Evolutionary conservation across 768 basidiomycete genomes (phyloP).

Genomic region (Mycena metata): DNA sequence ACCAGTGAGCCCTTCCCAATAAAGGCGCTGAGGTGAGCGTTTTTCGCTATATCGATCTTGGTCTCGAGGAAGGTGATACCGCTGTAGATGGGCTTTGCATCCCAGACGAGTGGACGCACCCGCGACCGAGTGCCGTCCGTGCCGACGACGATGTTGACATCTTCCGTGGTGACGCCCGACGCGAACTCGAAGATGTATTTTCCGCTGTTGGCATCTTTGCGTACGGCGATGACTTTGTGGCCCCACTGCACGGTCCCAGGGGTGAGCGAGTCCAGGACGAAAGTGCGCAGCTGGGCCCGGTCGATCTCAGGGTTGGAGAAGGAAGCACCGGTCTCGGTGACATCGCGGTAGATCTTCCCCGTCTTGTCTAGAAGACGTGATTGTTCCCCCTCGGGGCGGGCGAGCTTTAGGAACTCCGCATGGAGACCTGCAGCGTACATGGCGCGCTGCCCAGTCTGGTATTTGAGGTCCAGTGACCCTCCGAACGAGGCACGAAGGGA

Average conservation of each 20-base stretch:
- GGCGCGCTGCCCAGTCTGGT: constrained; percentile 36
- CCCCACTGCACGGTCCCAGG: constrained; percentile 32
- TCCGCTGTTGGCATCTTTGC: not conserved
- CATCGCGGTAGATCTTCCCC: too few species aligned
- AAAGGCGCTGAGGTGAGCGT: constrained; percentile 34
- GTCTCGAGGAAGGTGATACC: constrained; percentile 39
- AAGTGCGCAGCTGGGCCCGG: constrained; percentile 33
- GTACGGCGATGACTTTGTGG: constrained; percentile 25
- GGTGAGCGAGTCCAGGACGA: constrained; percentile 41
- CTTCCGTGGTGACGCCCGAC: constrained; percentile 27
- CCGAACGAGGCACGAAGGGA: constrained; percentile 27
- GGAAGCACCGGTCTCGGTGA: not conserved
- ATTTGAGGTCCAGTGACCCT: constrained; percentile 37
- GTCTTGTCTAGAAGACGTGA: constrained; percentile 15
- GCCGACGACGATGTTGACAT: constrained; percentile 21
- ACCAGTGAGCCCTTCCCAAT: constrained; percentile 44
- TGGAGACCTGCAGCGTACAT: constrained; percentile 33
- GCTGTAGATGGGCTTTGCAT: constrained; percentile 44
- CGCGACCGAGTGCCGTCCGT: constrained; percentile 44
- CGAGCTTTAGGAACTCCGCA: constrained; percentile 35
- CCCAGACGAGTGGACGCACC: constrained; percentile 47
- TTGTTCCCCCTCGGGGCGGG: constrained; percentile 29
- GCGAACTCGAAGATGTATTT: constrained; percentile 39
- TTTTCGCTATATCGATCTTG: constrained; percentile 28
- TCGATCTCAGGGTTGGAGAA: constrained; percentile 37